phyloP scores from a whole-genome alignment of 208 protist genomes.

The Naegleria fowleri region DNA sequence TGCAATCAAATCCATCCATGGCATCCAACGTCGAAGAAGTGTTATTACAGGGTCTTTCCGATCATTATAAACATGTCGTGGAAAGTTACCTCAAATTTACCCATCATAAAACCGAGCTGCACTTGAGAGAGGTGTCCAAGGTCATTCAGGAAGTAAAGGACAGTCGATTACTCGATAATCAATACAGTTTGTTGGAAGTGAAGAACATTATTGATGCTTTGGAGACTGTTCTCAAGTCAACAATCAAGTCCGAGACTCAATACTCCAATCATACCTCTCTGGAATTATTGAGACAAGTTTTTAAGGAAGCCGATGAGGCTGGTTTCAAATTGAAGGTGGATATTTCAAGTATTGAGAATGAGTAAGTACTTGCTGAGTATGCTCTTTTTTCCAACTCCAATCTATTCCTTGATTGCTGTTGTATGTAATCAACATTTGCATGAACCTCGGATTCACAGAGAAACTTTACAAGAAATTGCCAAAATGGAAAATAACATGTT shows the following conservation, averaged over 20 bases:
- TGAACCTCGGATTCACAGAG: background rate
- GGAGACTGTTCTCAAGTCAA: background rate
- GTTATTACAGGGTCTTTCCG: background rate
- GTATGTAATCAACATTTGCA: too few relatives aligned
- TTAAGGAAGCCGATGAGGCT: background rate
- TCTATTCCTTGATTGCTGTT: too few relatives aligned
- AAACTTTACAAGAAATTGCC: background rate
- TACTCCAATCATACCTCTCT: background rate
- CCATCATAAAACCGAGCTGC: background rate
- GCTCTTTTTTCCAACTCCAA: too few relatives aligned
- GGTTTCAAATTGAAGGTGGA: background rate
- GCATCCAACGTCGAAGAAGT: too few relatives aligned
- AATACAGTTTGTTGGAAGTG: background rate
- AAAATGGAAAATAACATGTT: conserved; percentile 1
- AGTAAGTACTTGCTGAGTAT: background rate
- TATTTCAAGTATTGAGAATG: conserved; percentile 11
- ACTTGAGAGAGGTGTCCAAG: background rate
- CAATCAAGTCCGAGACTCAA: background rate
- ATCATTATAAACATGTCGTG: background rate
- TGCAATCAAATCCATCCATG: too few relatives aligned
- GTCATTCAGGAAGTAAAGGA: background rate
- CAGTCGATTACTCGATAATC: background rate
- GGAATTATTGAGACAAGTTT: conserved; percentile 20
- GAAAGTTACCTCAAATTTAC: background rate
- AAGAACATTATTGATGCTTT: background rate